Evolutionary conservation across 176 grass and related monocot species (phyloP).

Genomic region (Triticum dicoccoides): DNA sequence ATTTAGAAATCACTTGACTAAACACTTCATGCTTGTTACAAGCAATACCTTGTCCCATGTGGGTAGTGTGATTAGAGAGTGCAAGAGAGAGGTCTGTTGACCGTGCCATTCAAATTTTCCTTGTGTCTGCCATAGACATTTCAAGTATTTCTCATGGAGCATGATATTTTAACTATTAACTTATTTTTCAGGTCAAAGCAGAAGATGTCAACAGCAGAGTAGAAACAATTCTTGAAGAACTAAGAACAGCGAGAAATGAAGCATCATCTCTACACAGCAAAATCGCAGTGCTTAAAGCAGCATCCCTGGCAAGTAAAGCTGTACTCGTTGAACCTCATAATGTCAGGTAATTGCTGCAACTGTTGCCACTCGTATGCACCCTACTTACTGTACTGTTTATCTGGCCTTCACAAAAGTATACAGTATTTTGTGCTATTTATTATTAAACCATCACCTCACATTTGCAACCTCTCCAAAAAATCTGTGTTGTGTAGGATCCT

Average conservation of each 20-base stretch:
- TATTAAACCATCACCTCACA: not conserved
- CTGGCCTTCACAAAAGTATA: not conserved
- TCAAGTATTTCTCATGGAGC: not conserved
- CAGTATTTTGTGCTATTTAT: not conserved
- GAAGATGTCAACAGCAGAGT: constrained; percentile 85
- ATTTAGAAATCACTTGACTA: not conserved
- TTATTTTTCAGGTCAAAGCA: constrained; percentile 70
- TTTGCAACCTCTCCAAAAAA: constrained; percentile 1
- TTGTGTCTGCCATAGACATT: not conserved
- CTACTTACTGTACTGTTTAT: not conserved
- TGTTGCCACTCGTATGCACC: not conserved
- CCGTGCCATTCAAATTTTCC: not conserved
- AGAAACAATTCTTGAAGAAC: constrained; percentile 74
- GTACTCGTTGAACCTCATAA: constrained; percentile 47
- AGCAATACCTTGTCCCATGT: not conserved
- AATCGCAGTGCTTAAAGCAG: constrained; percentile 89
- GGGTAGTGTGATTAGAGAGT: not conserved
- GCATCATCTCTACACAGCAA: constrained; percentile 69
- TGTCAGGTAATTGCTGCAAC: constrained; percentile 54
- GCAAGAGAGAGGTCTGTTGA: not conserved
- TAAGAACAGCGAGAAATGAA: constrained; percentile 81
- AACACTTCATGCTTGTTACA: not conserved
- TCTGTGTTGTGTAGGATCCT: constrained; percentile 44
- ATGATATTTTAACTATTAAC: not conserved
- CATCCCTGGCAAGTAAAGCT: constrained; percentile 56